phyloP scores from a whole-genome alignment of 2,329 filamentous ascomycete species.

The Aspergillus sojae region DNA sequence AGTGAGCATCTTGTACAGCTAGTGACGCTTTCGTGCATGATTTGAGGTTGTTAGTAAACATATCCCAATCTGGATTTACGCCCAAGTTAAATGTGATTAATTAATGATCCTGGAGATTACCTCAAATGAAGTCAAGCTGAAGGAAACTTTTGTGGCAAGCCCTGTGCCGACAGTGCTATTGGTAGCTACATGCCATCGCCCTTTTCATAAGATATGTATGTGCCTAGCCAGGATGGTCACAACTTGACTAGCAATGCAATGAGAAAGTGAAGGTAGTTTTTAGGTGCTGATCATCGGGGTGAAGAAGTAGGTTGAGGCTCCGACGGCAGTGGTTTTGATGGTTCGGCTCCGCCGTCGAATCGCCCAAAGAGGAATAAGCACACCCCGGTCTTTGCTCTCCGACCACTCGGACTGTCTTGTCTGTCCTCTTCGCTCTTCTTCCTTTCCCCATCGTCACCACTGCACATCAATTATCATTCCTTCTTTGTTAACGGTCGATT shows the following conservation, averaged over 20 bases:
- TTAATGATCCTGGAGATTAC: no score
- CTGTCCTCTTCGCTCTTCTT: slow-evolving; percentile 22
- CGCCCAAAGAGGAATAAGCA: slow-evolving; percentile 15
- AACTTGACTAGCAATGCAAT: background rate
- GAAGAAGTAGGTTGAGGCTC: background rate
- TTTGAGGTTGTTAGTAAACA: background rate
- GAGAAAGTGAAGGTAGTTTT: background rate
- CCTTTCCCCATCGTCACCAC: slow-evolving; percentile 7
- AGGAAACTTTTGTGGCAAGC: background rate
- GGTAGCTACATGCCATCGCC: background rate
- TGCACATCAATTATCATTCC: background rate
- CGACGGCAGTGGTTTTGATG: background rate
- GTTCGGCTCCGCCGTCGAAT: slow-evolving; percentile 17
- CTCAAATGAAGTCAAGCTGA: background rate
- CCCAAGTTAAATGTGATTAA: background rate
- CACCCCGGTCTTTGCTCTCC: slow-evolving; percentile 16
- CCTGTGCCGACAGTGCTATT: background rate
- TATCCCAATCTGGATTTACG: background rate
- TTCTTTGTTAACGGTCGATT: slow-evolving; percentile 1
- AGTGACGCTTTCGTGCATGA: background rate
- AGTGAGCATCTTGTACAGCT: background rate
- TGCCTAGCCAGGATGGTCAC: background rate
- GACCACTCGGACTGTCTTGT: slow-evolving; percentile 18
- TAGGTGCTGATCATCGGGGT: background rate
- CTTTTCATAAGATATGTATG: background rate